Percentiles rank a stretch among this genome's conserved stretches.
Evolutionary conservation across 2,329 filamentous ascomycete species (phyloP).

Genomic region (Fusarium protoensiforme): DNA sequence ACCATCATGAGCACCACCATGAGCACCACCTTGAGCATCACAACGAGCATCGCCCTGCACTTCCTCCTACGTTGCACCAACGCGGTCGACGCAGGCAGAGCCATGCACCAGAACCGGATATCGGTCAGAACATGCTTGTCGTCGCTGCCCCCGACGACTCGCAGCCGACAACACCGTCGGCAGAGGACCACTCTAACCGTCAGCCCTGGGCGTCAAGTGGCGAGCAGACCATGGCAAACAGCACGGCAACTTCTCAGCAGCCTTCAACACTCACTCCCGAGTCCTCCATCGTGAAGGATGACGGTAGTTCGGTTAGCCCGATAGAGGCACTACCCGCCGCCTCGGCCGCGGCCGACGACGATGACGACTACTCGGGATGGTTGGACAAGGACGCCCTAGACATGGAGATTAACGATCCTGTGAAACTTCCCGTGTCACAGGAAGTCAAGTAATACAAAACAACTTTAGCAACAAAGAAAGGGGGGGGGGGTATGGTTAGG

Average conservation of each 20-base stretch:
- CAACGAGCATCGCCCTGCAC: constrained; percentile 3
- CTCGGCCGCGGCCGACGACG: constrained; percentile 39
- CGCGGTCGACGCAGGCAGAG: constrained; percentile 52
- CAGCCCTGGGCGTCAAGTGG: constrained; percentile 31
- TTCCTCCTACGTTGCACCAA: constrained; percentile 47
- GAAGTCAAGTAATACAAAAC: constrained; percentile 34
- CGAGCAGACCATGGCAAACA: constrained; percentile 24
- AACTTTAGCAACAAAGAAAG: constrained; percentile 4
- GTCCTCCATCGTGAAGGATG: constrained; percentile 20
- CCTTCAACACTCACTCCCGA: constrained; percentile 14
- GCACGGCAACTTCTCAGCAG: constrained; percentile 22
- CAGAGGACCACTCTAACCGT: constrained; percentile 46
- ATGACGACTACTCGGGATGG: constrained; percentile 52
- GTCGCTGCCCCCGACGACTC: constrained; percentile 74
- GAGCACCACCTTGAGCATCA: constrained; percentile 17
- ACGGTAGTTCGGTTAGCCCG: constrained; percentile 1
- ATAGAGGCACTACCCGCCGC: constrained; percentile 31
- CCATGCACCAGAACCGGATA: constrained; percentile 49
- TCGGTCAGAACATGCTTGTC: constrained; percentile 68
- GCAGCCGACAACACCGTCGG: constrained; percentile 63
- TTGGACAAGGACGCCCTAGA: constrained; percentile 47
- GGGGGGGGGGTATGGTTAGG: constrained; percentile 15
- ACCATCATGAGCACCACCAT: background rate
- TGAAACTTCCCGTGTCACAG: constrained; percentile 22
- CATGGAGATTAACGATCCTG: constrained; percentile 35